A percentile compares a stretch with the other conserved stretches of the same genome.
phyloP scores from a whole-genome alignment of 2,329 filamentous ascomycete genomes.

The Calonectria montana region DNA sequence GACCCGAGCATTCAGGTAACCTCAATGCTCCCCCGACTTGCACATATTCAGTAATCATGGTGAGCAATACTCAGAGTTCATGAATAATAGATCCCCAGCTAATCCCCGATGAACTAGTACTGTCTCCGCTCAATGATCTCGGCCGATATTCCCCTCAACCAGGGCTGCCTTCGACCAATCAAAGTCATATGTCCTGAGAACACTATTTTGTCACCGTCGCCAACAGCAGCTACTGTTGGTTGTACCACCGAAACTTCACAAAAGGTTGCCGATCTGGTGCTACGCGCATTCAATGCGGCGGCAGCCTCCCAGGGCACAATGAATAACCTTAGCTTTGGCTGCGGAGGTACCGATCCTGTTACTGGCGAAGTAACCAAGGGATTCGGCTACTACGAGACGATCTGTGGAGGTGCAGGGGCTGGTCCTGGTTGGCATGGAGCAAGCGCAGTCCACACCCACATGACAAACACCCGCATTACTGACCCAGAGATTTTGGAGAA shows the following conservation, averaged over 20 bases:
- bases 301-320: conserved; percentile 83
- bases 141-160: conserved; percentile 49
- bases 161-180: conserved; percentile 61
- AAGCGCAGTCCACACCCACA: conserved; percentile 48
- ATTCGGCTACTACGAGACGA: conserved; percentile 52
- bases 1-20: conserved; percentile 45
- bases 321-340: conserved; percentile 85
- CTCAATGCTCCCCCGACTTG: conserved; percentile 44
- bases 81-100: neutral
- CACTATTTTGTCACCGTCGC: conserved; percentile 48
- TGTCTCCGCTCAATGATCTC: conserved; percentile 47
- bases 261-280: conserved; percentile 71
- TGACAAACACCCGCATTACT: conserved; percentile 53
- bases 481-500: conserved; percentile 51
- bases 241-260: conserved; percentile 49
- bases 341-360: conserved; percentile 57
- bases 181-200: conserved; percentile 43
- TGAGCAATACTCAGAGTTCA: neutral
- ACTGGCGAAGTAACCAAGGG: conserved; percentile 42
- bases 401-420: conserved; percentile 48
- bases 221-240: conserved; percentile 48
- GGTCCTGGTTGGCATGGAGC: conserved; percentile 44
- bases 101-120: conserved; percentile 32
- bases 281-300: conserved; percentile 80
- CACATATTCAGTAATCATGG: conserved; percentile 46